A percentile compares a stretch with the other conserved stretches of the same genome.
Conservation (phyloP, 768 basidiomycete genomes). For the Leucocoprinus birnbaumii region DNA sequence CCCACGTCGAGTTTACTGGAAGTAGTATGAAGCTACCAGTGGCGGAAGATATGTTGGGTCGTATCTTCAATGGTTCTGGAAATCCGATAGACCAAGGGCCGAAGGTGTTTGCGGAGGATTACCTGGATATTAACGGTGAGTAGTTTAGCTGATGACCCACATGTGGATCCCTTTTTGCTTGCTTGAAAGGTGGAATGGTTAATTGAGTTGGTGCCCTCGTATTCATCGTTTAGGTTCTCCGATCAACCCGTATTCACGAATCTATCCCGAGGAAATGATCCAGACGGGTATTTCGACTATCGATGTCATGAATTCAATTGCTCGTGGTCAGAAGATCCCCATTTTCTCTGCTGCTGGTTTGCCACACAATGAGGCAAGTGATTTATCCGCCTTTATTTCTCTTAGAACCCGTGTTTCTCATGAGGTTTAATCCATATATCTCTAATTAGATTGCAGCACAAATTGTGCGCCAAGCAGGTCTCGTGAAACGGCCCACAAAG, state of each 20-base stretch:
- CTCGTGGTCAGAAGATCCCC: conserved; percentile 99
- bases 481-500: conserved; percentile 95
- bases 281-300: conserved; percentile 99
- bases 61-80: conserved; percentile 98
- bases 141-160: conserved; percentile 11
- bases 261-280: conserved; percentile 99
- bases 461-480: conserved; percentile 98
- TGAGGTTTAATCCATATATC: too few species aligned
- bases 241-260: conserved; percentile 96
- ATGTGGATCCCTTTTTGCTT: not conserved
- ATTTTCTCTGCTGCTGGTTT: conserved; percentile 99
- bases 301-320: conserved; percentile 98
- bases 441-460: conserved; percentile 93
- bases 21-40: conserved; percentile 99
- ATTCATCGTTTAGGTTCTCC: conserved; percentile 74
- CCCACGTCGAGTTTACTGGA: conserved; percentile 97
- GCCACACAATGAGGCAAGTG: conserved; percentile 91
- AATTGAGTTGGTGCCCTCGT: not conserved
- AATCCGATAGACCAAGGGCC: conserved; percentile 98
- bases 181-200: not conserved
- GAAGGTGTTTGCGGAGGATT: conserved; percentile 99
- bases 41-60: conserved; percentile 97
- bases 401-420: not conserved
- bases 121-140: conserved; percentile 97
- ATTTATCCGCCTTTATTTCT: not conserved